Percentiles rank a stretch among this genome's conserved stretches.
Evolutionary conservation across 2,329 filamentous ascomycete species (phyloP).

Genomic region (Pseudocercospora crystallina): DNA sequence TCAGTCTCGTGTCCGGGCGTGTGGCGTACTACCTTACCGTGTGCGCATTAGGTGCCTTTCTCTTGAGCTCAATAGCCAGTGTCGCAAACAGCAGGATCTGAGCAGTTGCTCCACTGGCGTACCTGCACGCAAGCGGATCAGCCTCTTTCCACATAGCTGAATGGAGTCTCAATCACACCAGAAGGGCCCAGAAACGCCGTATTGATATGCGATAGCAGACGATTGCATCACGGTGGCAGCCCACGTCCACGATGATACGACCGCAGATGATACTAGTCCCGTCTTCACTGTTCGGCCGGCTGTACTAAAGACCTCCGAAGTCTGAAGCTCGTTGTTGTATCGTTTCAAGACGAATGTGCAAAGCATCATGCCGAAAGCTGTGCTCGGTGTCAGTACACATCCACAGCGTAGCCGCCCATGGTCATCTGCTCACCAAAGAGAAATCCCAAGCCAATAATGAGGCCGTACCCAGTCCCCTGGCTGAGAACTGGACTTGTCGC

Average conservation of each 20-base stretch:
- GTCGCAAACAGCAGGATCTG: slow-evolving; percentile 87
- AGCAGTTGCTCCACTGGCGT: slow-evolving; percentile 69
- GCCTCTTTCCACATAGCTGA: background rate
- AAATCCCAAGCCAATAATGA: slow-evolving; percentile 67
- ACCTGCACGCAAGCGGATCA: slow-evolving; percentile 25
- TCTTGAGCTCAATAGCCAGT: slow-evolving; percentile 82
- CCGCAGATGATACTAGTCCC: slow-evolving; percentile 78
- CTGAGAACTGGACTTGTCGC: slow-evolving; percentile 7
- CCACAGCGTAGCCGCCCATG: too few relatives aligned
- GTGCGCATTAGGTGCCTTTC: slow-evolving; percentile 81
- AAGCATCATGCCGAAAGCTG: slow-evolving; percentile 61
- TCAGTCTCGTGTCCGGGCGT: slow-evolving; percentile 16
- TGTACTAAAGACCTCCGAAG: slow-evolving; percentile 86
- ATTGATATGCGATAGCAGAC: slow-evolving; percentile 44
- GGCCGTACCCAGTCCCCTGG: slow-evolving; percentile 64
- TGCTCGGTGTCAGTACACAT: too few relatives aligned
- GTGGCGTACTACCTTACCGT: slow-evolving; percentile 34
- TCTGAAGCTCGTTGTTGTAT: slow-evolving; percentile 67
- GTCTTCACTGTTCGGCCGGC: slow-evolving; percentile 84
- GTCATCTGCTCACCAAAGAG: slow-evolving; percentile 1
- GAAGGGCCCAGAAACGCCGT: slow-evolving; percentile 63
- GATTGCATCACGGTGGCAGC: slow-evolving; percentile 37
- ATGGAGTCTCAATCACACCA: slow-evolving; percentile 34
- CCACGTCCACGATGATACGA: slow-evolving; percentile 87
- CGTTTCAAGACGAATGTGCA: slow-evolving; percentile 29